Evolutionary conservation across 768 basidiomycete genomes (phyloP), one percentile per base, ranked within the genome.

Genomic region (Boletus edulis): DNA sequence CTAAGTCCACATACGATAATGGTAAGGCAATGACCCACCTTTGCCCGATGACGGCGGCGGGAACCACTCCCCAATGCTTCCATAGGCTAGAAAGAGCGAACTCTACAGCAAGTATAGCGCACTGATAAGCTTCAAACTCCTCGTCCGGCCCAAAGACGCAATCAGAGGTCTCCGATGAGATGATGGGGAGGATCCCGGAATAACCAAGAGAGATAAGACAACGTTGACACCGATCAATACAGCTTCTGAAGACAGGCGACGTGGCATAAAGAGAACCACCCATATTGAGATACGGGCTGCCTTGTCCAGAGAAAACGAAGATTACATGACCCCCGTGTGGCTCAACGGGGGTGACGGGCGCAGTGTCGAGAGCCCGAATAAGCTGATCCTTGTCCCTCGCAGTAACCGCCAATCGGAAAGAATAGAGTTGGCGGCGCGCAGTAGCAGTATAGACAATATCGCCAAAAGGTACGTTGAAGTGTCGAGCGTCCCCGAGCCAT

Each of bases 221-320:
- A 1, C 51, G 57, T 43, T 89, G 75, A 59, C 87, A 90, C 46
- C 80, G 74, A 60, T 89, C 80, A 20, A 91, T 77, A 44, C 75
- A 71, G 7, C 61, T 54, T 47, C 67, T 75, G 66, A 90, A 89
- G 2, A 78, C 47, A 0, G 75, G 57, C 8, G 75, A 77, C 1
- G 75, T 75, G 38, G 62, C 62, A 53, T 90, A 91, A 15, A 90
- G 75, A 0, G 68, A 65, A 31, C 69, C 55, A 0, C 84, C 87
- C 87, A 89, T 89, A 7, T 82, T 80, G 17, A 74, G 63, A 70
- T 85, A 85, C 57, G 89, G 86, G 32, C 80, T 74, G 38, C 87
- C 89, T 63, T 89, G 86, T 9, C 89, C 89, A 17, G 87, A 84
- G 66, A 88, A 89, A 4, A 89, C 83, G 60, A 90, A 88, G 6